phyloP scores from a whole-genome alignment of 768 basidiomycete species.

The Favolaschia claudopus region DNA sequence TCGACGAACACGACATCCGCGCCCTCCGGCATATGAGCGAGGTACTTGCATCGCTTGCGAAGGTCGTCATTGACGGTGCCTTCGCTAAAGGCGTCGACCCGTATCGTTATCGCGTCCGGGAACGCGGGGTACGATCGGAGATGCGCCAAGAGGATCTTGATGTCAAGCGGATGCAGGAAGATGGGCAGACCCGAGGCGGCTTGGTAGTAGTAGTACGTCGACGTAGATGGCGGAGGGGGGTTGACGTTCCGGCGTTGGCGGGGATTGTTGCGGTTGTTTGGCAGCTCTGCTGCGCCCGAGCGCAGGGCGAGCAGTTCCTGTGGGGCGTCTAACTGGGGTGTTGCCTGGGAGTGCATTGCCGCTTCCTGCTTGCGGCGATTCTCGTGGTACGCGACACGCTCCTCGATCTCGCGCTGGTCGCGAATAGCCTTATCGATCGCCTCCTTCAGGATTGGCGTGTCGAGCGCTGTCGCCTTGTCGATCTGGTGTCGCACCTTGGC shows the following conservation, averaged over 20 bases:
- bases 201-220: conserved; percentile 96
- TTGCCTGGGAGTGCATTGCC: conserved; percentile 9
- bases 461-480: conserved; percentile 78
- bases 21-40: conserved; percentile 89
- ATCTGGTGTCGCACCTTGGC: conserved; percentile 82
- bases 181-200: conserved; percentile 89
- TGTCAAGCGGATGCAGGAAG: conserved; percentile 96
- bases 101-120: conserved; percentile 81
- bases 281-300: conserved; percentile 27
- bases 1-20: conserved; percentile 96
- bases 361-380: conserved; percentile 40
- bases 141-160: conserved; percentile 88
- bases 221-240: conserved; percentile 85
- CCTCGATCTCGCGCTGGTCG: conserved; percentile 62
- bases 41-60: conserved; percentile 94
- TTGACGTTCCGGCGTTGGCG: conserved; percentile 82
- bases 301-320: conserved; percentile 64
- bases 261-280: conserved; percentile 50
- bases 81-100: conserved; percentile 79
- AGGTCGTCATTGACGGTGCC: conserved; percentile 92
- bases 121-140: conserved; percentile 83
- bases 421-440: conserved; percentile 70
- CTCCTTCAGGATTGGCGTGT: conserved; percentile 68
- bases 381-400: conserved; percentile 44
- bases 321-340: conserved; percentile 54